Conservation (phyloP, 495 filamentous ascomycete genomes). For the Lentithecium fluviatile region DNA sequence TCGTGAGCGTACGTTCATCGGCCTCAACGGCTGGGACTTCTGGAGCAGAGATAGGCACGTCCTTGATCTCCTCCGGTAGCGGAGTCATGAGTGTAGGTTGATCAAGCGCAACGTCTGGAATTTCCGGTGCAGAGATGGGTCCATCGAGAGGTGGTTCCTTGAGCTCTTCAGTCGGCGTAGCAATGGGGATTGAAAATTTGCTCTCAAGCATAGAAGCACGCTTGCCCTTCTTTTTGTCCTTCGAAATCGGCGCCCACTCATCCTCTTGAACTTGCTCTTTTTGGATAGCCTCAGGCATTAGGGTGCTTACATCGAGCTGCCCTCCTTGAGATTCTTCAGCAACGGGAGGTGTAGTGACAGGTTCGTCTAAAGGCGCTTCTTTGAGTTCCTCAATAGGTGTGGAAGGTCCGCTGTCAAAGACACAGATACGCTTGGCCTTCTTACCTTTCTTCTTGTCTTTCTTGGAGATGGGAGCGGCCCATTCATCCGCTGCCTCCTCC, state of each 20-base stretch:
- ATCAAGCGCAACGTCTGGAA: too few species aligned
- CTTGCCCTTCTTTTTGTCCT: slow-evolving; percentile 23
- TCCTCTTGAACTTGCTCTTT: slow-evolving; percentile 5
- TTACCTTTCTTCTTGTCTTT: slow-evolving; percentile 36
- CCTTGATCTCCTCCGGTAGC: background rate
- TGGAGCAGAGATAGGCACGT: background rate
- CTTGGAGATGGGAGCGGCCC: slow-evolving; percentile 23
- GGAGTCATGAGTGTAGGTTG: too few species aligned
- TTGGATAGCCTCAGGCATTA: background rate
- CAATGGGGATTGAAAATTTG: background rate
- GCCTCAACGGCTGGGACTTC: too few species aligned
- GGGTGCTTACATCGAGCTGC: too few species aligned
- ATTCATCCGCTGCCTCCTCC: slow-evolving; percentile 7
- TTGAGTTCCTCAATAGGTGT: too few species aligned
- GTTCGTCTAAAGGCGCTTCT: too few species aligned
- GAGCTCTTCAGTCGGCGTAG: background rate
- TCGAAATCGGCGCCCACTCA: slow-evolving; percentile 2
- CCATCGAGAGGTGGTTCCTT: too few species aligned
- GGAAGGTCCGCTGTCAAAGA: background rate
- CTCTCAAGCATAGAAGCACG: background rate
- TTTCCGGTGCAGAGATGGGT: background rate
- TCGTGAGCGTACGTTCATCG: too few species aligned
- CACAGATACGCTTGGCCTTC: background rate
- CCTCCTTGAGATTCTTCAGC: too few species aligned
- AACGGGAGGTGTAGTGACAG: too few species aligned